These are phyloP conservation scores for Pisolithus sp. DNA, from an alignment of 768 basidiomycete genomes.

Conservation along the genomic window DNA sequence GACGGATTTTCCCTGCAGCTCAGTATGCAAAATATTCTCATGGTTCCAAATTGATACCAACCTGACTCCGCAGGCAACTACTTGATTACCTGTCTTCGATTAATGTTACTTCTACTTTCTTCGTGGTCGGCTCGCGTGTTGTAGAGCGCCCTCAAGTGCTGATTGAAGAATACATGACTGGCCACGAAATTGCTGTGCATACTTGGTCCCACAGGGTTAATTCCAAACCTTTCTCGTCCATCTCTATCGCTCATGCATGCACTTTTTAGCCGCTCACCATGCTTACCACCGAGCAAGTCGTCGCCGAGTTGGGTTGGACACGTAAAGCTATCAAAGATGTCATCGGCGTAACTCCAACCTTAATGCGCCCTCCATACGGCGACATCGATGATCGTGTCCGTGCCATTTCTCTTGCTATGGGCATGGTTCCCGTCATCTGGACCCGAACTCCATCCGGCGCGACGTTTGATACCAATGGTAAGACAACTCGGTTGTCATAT, in stretches of 20 bases:
- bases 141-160: conserved; percentile 72
- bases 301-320: conserved; percentile 92
- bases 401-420: conserved; percentile 86
- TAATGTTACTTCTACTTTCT: conserved; percentile 77
- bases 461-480: conserved; percentile 71
- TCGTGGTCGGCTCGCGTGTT: conserved; percentile 82
- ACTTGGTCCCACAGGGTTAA: conserved; percentile 83
- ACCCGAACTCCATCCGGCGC: conserved; percentile 51
- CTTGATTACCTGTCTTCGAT: conserved; percentile 65
- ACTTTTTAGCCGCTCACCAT: conserved; percentile 51
- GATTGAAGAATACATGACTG: conserved; percentile 71
- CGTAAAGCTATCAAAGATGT: conserved; percentile 75
- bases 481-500: conserved; percentile 1
- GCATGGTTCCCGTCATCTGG: conserved; percentile 88
- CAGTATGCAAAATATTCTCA: conserved; percentile 33
- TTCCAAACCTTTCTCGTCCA: background rate
- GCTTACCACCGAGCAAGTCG: conserved; percentile 75
- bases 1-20: conserved; percentile 29
- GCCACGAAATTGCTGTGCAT: conserved; percentile 79
- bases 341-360: conserved; percentile 69
- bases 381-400: conserved; percentile 94
- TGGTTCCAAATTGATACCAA: background rate
- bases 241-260: conserved; percentile 8
- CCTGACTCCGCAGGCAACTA: conserved; percentile 40
- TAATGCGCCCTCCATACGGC: conserved; percentile 78